Conservation (phyloP, 345 rosid genomes). For the Pistacia atlantica region DNA sequence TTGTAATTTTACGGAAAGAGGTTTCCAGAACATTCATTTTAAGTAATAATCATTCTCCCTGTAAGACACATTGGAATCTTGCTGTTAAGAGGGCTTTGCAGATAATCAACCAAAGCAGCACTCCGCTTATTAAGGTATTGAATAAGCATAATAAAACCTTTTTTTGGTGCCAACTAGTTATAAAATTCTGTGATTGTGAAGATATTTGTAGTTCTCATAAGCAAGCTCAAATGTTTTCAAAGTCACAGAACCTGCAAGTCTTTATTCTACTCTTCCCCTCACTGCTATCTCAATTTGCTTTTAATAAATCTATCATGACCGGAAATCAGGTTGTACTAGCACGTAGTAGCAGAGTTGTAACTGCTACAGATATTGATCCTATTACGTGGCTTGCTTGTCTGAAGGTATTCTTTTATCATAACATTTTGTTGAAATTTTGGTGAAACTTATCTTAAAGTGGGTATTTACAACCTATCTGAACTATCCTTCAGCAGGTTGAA, state of each 20-base stretch:
- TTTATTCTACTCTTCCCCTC: neutral
- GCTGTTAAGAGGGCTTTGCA: conserved; percentile 67
- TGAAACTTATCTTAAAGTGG: conserved; percentile 2
- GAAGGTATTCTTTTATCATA: conserved; percentile 46
- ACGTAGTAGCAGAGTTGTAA: conserved; percentile 72
- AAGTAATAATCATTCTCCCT: conserved; percentile 64
- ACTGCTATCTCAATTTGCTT: neutral
- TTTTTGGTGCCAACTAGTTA: neutral
- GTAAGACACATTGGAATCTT: conserved; percentile 55
- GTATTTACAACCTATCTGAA: conserved; percentile 1
- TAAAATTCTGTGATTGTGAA: neutral
- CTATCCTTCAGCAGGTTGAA: conserved; percentile 52
- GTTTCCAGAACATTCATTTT: conserved; percentile 50
- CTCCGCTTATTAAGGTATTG: conserved; percentile 65
- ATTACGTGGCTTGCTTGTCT: conserved; percentile 76
- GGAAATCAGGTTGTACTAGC: conserved; percentile 79
- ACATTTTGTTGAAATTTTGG: conserved; percentile 4
- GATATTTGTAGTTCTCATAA: neutral
- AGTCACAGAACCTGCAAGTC: conserved; percentile 6
- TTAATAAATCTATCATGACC: conserved; percentile 12
- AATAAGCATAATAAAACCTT: neutral
- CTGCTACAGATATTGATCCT: conserved; percentile 73
- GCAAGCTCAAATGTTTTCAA: neutral
- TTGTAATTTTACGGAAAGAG: conserved; percentile 45
- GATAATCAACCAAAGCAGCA: conserved; percentile 51